Percentiles rank a stretch among this genome's conserved stretches.
These are phyloP conservation scores for Arthrobotrys sinensis DNA, from an alignment of 2,329 filamentous ascomycete genomes.

Conservation along the genomic window DNA sequence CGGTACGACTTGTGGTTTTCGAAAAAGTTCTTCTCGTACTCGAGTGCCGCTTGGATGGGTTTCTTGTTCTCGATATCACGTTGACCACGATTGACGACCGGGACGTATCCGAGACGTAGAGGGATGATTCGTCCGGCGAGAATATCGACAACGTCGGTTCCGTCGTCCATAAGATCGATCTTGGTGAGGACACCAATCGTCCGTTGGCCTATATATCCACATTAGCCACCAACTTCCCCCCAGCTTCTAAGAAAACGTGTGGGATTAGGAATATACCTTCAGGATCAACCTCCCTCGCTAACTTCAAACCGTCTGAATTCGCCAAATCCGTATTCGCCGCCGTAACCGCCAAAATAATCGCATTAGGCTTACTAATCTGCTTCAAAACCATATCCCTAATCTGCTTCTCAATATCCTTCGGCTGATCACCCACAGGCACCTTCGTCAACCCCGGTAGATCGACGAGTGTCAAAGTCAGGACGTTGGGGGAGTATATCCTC, in stretches of 20 bases:
- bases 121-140: constrained; percentile 97
- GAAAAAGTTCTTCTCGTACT: constrained; percentile 96
- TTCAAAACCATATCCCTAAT: constrained; percentile 98
- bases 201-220: constrained; percentile 73
- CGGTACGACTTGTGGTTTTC: constrained; percentile 98
- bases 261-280: no score
- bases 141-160: constrained; percentile 98
- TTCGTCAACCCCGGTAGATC: constrained; percentile 97
- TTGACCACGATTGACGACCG: constrained; percentile 97
- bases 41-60: constrained; percentile 88
- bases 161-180: constrained; percentile 98
- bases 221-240: constrained; percentile 18
- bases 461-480: constrained; percentile 94
- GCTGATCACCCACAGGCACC: constrained; percentile 96
- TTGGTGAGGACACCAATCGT: constrained; percentile 99
- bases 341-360: constrained; percentile 96
- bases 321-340: constrained; percentile 97
- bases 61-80: constrained; percentile 99
- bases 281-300: constrained; percentile 95
- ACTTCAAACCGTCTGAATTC: constrained; percentile 96
- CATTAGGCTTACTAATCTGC: constrained; percentile 98
- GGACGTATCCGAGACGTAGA: constrained; percentile 92
- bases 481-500: constrained; percentile 97
- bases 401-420: constrained; percentile 94
- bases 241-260: neutral